Evolutionary conservation across 768 basidiomycete genomes (phyloP), one percentile per base, ranked within the genome.

Genomic region (Tremella yokohamensis): DNA sequence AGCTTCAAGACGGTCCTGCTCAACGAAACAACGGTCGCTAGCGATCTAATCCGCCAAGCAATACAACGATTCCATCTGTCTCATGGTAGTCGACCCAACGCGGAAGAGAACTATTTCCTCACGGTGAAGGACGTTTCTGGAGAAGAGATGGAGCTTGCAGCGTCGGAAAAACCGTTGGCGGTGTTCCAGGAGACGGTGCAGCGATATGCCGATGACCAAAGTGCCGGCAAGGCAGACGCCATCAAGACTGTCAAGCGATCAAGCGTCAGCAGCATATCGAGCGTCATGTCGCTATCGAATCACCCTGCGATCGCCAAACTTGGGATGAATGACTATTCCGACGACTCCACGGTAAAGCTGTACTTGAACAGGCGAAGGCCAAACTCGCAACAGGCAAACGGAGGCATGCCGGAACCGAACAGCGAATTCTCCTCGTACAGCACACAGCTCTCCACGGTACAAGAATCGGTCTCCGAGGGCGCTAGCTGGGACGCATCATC

Each of bases 1-100:
- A 96, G 94, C 4, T 99, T 99, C 83, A 98, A 98, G 80, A 98
- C 96, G 6, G 96, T 94, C 1, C 78, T 98, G 16, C 82, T 98
- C 56, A 97, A 93, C 68, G 80, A 87, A 3, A 85, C 85, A 0
- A 97, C 94, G 0, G 88, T 87, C 0, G 84, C 90, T 0, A 78
- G 81, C 0, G 94, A 96, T 58, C 84, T 99, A 40, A 83, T 98
- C 51, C 82, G 84, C 56, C 96, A 99, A 79, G 90, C 93, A 6
- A 86, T 92, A 55, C 94, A 97, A 75, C 85, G 96, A 7, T 98
- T 99, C 84, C 80, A 89, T 29, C 79, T 98, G 3, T 84, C 61
- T 18, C 25, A 25, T 9, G 34, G 48, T 25, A 47, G 63, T 24
- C 56, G 55, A 18, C 78, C 81, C 0, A 83, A 81, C 4, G 85